Evolutionary conservation across 2,329 filamentous ascomycete genomes (phyloP).

Genomic region (Fusarium papillatum): DNA sequence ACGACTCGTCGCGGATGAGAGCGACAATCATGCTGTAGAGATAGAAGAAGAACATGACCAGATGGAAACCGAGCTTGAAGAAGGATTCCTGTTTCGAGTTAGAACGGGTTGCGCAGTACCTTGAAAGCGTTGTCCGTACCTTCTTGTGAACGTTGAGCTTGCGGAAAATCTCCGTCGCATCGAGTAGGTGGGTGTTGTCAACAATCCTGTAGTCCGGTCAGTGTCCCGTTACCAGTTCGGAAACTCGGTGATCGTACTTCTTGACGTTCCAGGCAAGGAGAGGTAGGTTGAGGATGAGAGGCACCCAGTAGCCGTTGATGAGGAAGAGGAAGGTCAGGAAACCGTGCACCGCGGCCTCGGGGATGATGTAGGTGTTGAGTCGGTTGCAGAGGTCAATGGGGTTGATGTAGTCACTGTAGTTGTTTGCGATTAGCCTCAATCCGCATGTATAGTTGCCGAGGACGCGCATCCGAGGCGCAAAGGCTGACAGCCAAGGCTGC

Average conservation of each 20-base stretch:
- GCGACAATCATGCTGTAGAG: slow-evolving; percentile 99
- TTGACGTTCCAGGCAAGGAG: slow-evolving; percentile 95
- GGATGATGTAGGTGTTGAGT: slow-evolving; percentile 99
- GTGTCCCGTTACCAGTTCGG: neutral
- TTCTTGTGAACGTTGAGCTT: slow-evolving; percentile 99
- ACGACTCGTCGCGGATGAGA: slow-evolving; percentile 93
- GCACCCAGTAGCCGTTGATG: slow-evolving; percentile 99
- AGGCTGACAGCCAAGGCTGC: slow-evolving; percentile 22
- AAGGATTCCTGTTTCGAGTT: slow-evolving; percentile 85
- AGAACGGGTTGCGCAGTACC: slow-evolving; percentile 21
- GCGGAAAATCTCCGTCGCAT: slow-evolving; percentile 99
- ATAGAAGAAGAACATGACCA: slow-evolving; percentile 99
- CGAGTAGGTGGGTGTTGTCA: slow-evolving; percentile 96
- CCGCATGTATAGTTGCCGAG: slow-evolving; percentile 4
- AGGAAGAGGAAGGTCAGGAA: slow-evolving; percentile 97
- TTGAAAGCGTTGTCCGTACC: slow-evolving; percentile 61
- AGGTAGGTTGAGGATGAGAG: slow-evolving; percentile 91
- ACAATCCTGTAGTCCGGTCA: slow-evolving; percentile 76
- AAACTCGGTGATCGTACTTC: slow-evolving; percentile 78
- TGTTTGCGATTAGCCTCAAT: slow-evolving; percentile 31
- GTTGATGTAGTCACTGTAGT: slow-evolving; percentile 95
- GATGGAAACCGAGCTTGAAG: slow-evolving; percentile 98
- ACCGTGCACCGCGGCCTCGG: slow-evolving; percentile 96
- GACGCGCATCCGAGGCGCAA: slow-evolving; percentile 33
- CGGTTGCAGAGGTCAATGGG: slow-evolving; percentile 99